Base-by-base conservation (phyloP, 2,329 filamentous ascomycete species). In the Pezicula rhizophila region DNA sequence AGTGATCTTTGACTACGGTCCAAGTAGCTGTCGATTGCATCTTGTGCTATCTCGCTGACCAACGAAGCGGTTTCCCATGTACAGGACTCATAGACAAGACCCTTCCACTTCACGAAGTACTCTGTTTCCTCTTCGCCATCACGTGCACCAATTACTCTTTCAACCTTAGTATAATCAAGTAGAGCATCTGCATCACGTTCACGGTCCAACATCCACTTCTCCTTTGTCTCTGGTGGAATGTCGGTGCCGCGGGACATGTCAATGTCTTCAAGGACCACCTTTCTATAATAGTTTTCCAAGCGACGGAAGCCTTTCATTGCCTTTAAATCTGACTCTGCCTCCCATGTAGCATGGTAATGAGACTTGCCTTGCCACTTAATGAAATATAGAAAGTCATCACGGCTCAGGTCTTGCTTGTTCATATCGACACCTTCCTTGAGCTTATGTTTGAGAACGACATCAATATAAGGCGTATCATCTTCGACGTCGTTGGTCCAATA, bases 331-430 rank as follows among this genome's bases (percentile, higher is more conserved):
- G 88, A 83, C 51, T 85, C 84, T 0, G 83, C 84, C 68, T 97
- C 91, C 92, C 93, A 99, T 0, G 90, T 95, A 49, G 95, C 88
- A 71, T 99, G 93, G 59, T 95, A 84, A 65, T 99, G 90, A 10
- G 93, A 95, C 68, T 90, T 89, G 57, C 85, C 89, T 68, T 96
- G 89, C 93, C 95, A 99, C 72, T 99, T 99, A 68, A 99, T 90
- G 68, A 85, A 80, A 59, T 77, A 99, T 62, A 97, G 89, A 60
- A 93, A 96, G 63, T 96, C 88, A 46, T 90, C 80, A 57, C 78
- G 76, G 20, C 68, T 74, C 2, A 76, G 65, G 42, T 88, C 83
- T 48, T 67, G 65, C 15, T 73, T 72, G 12, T 75, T 69, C 49
- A 81, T 66, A 53, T 79, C 80, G 42, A 78, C 69, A 14, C 78